Evolutionary conservation across 768 basidiomycete genomes (phyloP), one percentile per base, ranked within the genome.

Genomic region (Boletus subcaerulescens): DNA sequence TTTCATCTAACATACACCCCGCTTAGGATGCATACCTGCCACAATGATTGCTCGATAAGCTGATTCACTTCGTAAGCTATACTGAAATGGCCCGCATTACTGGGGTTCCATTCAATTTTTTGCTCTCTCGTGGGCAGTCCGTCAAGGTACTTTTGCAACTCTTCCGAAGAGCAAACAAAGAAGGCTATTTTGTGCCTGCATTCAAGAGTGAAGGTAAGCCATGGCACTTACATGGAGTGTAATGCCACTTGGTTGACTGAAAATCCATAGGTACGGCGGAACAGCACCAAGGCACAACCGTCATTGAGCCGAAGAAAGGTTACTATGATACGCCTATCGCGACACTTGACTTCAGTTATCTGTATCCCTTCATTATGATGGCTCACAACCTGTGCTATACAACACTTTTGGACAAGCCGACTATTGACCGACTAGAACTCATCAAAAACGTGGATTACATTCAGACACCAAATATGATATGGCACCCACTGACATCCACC

Each of bases 311-410:
- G 4, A 86, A 82, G 70, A 93, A 87, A 65, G 97, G 96, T 0
- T 99, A 93, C 72, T 99, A 98, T 68, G 93, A 97, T 67, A 83
- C 86, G 0, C 97, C 97, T 2, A 98, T 99, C 64, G 95, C 97
- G 13, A 99, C 97, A 0, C 83, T 99, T 44, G 97, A 99, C 80
- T 99, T 99, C 75, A 94, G 93, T 55, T 98, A 95, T 2, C 80
- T 99, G 57, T 99, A 99, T 72, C 97, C 97, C 4, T 98, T 96
- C 0, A 99, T 99, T 74, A 99, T 99, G 97, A 98, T 98, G 95
- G 97, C 96, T 3, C 97, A 99, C 72, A 99, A 99, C 67, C 76
- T 99, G 1, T 99, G 97, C 70, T 99, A 99, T 67, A 98, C 97
- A 0, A 97, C 97, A 0, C 77, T 98, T n/a, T 71, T 98, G 36